Evolutionary conservation across 805 yeast species (phyloP).

Genomic region (Candida quercuum): DNA sequence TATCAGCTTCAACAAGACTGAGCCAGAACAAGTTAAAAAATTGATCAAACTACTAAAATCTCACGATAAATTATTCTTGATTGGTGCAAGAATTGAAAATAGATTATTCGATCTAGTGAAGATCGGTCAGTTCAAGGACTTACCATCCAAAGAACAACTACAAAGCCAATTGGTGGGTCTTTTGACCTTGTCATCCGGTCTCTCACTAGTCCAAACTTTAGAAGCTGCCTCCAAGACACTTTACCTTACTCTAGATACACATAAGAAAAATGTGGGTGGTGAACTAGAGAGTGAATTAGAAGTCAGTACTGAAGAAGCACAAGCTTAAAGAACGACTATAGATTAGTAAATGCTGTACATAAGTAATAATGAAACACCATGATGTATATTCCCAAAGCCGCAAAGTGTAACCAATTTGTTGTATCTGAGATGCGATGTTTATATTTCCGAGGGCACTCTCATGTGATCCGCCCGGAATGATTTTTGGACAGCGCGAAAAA

Average conservation of each 20-base stretch:
- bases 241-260: conserved; percentile 70
- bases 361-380: too few species aligned
- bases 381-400: too few species aligned
- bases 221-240: conserved; percentile 62
- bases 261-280: conserved; percentile 33
- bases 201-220: conserved; percentile 79
- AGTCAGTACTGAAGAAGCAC: too few species aligned
- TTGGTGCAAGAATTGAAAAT: conserved; percentile 81
- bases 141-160: conserved; percentile 66
- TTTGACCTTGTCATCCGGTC: conserved; percentile 82
- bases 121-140: conserved; percentile 59
- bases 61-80: conserved; percentile 68
- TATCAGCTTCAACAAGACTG: conserved; percentile 58
- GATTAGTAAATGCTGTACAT: too few species aligned
- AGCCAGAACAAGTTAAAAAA: conserved; percentile 62
- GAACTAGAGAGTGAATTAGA: too few species aligned
- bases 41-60: conserved; percentile 57
- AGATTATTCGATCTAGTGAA: conserved; percentile 46
- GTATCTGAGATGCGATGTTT: too few species aligned
- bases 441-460: too few species aligned
- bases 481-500: too few species aligned
- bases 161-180: conserved; percentile 82
- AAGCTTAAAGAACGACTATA: too few species aligned
- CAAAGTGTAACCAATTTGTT: too few species aligned
- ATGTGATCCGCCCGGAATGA: too few species aligned